A percentile compares a stretch with the other conserved stretches of the same genome.
Evolutionary conservation across 257 asterid species (phyloP).

Genomic region (Salvia splendens): DNA sequence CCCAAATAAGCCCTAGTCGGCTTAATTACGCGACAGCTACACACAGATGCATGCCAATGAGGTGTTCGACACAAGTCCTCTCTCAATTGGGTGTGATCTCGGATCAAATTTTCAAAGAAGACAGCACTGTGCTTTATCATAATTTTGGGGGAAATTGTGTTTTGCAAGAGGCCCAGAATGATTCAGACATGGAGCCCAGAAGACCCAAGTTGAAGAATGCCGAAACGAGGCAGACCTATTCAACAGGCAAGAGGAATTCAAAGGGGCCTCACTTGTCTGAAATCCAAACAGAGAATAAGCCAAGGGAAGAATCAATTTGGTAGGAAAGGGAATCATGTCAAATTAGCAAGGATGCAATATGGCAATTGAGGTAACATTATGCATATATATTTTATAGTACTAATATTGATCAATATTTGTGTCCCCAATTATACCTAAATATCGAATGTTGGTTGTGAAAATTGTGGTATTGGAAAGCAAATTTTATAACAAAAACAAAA

Average conservation of each 20-base stretch:
- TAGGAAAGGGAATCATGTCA: conserved; percentile 30
- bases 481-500: background rate
- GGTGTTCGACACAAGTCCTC: conserved; percentile 47
- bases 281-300: conserved; percentile 55
- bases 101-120: conserved; percentile 34
- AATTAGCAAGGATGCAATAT: conserved; percentile 23
- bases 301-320: conserved; percentile 38
- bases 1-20: conserved; percentile 28
- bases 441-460: background rate
- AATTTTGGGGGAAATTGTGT: background rate
- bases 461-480: background rate
- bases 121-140: conserved; percentile 42
- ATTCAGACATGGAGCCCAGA: conserved; percentile 50
- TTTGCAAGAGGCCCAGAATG: conserved; percentile 35
- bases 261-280: conserved; percentile 35
- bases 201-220: conserved; percentile 28
- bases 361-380: conserved; percentile 28
- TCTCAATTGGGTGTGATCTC: conserved; percentile 50
- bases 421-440: background rate
- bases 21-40: conserved; percentile 29
- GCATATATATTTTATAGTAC: background rate
- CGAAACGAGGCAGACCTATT: conserved; percentile 25
- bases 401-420: background rate
- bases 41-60: background rate
- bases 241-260: conserved; percentile 35